These are phyloP conservation scores for Isatis tinctoria DNA, from an alignment of 345 rosid genomes.

Conservation along the genomic window DNA sequence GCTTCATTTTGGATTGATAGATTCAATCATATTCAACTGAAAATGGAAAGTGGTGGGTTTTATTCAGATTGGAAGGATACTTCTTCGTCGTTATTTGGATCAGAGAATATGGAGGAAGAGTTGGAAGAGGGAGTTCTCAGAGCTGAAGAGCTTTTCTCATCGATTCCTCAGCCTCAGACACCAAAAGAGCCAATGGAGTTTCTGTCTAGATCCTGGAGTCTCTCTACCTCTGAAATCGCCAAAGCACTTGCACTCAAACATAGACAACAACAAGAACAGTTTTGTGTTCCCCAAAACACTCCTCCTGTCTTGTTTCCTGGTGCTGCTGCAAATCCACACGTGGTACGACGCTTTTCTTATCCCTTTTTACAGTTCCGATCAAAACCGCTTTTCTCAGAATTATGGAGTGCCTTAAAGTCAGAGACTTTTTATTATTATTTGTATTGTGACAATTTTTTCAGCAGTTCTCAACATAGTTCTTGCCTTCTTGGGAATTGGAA, in stretches of 20 bases:
- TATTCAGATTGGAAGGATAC: slow-evolving; percentile 41
- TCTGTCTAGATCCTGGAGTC: slow-evolving; percentile 87
- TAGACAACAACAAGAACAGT: slow-evolving; percentile 39
- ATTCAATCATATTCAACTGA: background rate
- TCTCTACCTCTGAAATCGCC: slow-evolving; percentile 83
- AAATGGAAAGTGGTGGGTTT: slow-evolving; percentile 57
- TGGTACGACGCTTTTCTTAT: slow-evolving; percentile 30
- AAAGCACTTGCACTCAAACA: slow-evolving; percentile 82
- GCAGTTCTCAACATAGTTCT: background rate
- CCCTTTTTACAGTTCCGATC: background rate
- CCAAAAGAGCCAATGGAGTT: slow-evolving; percentile 95
- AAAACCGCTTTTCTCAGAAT: background rate
- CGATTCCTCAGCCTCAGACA: slow-evolving; percentile 69
- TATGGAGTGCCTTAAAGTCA: background rate
- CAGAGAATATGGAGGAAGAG: slow-evolving; percentile 55
- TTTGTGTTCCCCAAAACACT: slow-evolving; percentile 26
- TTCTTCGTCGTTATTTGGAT: slow-evolving; percentile 33
- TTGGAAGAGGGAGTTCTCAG: slow-evolving; percentile 32
- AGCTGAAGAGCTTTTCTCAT: slow-evolving; percentile 38
- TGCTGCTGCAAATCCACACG: slow-evolving; percentile 40
- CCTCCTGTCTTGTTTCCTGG: slow-evolving; percentile 34
- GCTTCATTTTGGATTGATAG: background rate
- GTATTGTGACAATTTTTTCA: background rate
- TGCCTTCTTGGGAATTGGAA: background rate
- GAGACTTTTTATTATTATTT: background rate